Evolutionary conservation across 2,329 filamentous ascomycete genomes (phyloP), one percentile per base, ranked within the genome.

Genomic region (Hortaea werneckii): DNA sequence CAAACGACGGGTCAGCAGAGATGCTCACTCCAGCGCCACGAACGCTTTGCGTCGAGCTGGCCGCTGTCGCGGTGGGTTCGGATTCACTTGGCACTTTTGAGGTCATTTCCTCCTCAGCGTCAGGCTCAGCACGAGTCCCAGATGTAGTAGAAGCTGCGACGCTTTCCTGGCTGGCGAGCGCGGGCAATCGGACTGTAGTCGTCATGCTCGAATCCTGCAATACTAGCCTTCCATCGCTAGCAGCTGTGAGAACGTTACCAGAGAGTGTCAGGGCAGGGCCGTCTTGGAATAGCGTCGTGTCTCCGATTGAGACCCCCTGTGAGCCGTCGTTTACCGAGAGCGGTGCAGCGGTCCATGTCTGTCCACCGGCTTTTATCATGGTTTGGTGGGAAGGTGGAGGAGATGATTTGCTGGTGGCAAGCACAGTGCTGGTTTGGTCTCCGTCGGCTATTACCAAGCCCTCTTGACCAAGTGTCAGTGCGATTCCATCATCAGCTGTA

Each of bases 141-240:
- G 49, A 92, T 92, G 64, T 92, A 81, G 74, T 98, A 98, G 43
- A 98, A 73, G 42, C 88, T 88, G 61, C 96, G 94, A 34, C 92
- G 92, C 69, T 98, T 92, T 9, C 32, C 4, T 35, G 32, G 3
- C n/a, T 9, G 8, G 4, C 32, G 32, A 35, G n/a, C 9, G 32
- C 32, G 4, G 32, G 32, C 4, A 35, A n/a, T 9, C n/a, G 32
- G n/a, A 35, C n/a, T n/a, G 32, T 35, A 35, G 32, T 35, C 32
- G 32, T 35, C n/a, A 35, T 35, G 4, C 32, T 35, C 8, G 32
- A 35, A n/a, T 35, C 32, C 32, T 9, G 32, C 8, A 35, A 2
- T 9, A 35, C 32, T n/a, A 35, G n/a, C 32, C 32, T 35, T 4
- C 32, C 32, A 4, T n/a, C 32, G 32, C 32, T 35, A n/a, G 32